phyloP scores from a whole-genome alignment of 495 filamentous ascomycete species.

The Ascobolus immersus region DNA sequence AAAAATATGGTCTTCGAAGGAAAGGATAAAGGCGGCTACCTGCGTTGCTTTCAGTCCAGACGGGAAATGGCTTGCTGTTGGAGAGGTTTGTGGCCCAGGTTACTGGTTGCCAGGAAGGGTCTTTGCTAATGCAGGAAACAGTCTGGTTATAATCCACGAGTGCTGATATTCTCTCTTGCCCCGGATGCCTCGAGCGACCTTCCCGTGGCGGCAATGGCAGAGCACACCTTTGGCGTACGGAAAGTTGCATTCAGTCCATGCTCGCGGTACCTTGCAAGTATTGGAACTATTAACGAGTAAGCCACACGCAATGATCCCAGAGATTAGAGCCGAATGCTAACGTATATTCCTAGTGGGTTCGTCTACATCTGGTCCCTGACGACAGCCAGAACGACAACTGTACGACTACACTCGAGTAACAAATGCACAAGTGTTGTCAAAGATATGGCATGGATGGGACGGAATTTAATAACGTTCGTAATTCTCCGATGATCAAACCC shows the following conservation, averaged over 20 bases:
- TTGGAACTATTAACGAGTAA: constrained; percentile 61
- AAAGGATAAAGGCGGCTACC: constrained; percentile 87
- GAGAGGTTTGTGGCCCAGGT: constrained; percentile 33
- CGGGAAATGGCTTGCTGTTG: constrained; percentile 69
- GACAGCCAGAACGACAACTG: constrained; percentile 44
- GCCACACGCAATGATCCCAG: constrained; percentile 2
- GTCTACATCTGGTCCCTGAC: constrained; percentile 78
- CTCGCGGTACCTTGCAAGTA: constrained; percentile 62
- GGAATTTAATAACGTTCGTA: constrained; percentile 35
- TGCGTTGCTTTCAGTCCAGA: constrained; percentile 76
- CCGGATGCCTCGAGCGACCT: constrained; percentile 50
- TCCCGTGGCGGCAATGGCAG: constrained; percentile 61
- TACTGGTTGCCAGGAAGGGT: background rate
- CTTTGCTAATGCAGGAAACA: constrained; percentile 15
- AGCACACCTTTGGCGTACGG: constrained; percentile 74
- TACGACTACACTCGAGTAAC: constrained; percentile 70
- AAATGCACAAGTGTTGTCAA: constrained; percentile 69
- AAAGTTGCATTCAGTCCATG: constrained; percentile 74
- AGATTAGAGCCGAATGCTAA: background rate
- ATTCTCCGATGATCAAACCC: constrained; percentile 2
- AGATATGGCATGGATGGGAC: constrained; percentile 71
- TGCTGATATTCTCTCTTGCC: constrained; percentile 62
- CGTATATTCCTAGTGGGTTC: constrained; percentile 31
- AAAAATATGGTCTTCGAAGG: constrained; percentile 60
- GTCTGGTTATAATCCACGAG: constrained; percentile 79